Conservation (phyloP, 2,329 filamentous ascomycete species). For the Fusarium sarcochroum region DNA sequence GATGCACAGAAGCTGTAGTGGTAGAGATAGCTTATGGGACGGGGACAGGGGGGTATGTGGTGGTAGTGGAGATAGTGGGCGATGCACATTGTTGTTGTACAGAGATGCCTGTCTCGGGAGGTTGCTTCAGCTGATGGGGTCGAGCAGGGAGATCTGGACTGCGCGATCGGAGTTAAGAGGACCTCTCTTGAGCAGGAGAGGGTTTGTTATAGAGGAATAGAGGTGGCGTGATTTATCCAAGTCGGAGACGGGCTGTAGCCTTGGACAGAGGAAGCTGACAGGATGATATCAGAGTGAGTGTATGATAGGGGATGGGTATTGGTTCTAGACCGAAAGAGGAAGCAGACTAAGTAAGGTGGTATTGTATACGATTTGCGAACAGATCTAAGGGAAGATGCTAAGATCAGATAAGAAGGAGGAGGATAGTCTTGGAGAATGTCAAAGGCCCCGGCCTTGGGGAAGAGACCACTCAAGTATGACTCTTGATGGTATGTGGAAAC, state of each 20-base stretch:
- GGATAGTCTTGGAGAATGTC: not conserved
- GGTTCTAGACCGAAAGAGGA: not conserved
- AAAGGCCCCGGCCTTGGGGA: not conserved
- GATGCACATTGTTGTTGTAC: constrained; percentile 61
- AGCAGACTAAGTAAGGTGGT: not conserved
- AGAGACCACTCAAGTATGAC: not conserved
- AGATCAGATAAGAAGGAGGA: not conserved
- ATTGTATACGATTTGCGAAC: not conserved
- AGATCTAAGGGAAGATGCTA: not conserved
- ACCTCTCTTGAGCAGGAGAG: not conserved
- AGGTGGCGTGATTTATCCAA: constrained; percentile 4
- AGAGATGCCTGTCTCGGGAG: constrained; percentile 46
- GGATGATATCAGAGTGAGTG: constrained; percentile 7
- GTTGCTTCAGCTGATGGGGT: constrained; percentile 42
- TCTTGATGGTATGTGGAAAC: not conserved
- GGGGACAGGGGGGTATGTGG: constrained; percentile 60
- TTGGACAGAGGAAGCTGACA: constrained; percentile 1
- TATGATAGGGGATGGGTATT: constrained; percentile 1
- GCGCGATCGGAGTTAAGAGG: constrained; percentile 7
- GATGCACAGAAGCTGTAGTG: constrained; percentile 62
- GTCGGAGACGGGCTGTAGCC: constrained; percentile 3
- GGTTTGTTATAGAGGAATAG: not conserved
- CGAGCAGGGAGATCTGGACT: constrained; percentile 13
- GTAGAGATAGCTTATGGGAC: constrained; percentile 57
- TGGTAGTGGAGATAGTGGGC: constrained; percentile 67